Percentiles rank a stretch among this genome's conserved stretches.
Conservation (phyloP, 2,329 filamentous ascomycete species). For the Aspergillus hortae region DNA sequence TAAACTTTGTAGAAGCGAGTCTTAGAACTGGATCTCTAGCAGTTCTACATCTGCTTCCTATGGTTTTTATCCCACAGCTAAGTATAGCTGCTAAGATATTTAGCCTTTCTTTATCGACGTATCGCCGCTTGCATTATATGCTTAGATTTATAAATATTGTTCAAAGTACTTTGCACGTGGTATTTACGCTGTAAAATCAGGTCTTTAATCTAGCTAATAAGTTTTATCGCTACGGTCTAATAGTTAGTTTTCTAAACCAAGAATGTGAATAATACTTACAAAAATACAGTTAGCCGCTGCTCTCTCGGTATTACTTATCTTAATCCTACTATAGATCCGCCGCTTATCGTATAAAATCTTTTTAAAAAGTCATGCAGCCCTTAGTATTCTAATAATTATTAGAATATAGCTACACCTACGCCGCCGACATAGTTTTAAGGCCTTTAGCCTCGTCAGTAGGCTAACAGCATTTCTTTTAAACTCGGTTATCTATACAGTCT, state of each 20-base stretch:
- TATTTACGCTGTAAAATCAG: not conserved
- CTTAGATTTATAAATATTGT: not conserved
- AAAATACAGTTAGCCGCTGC: not conserved
- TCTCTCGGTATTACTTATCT: not conserved
- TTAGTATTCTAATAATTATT: not conserved
- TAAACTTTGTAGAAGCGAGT: too few relatives aligned
- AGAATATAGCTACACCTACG: not conserved
- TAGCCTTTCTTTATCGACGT: constrained; percentile 1
- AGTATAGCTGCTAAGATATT: not conserved
- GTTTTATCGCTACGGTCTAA: not conserved
- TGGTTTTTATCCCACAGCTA: not conserved
- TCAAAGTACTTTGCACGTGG: not conserved
- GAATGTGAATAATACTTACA: not conserved
- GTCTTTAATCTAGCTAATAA: not conserved
- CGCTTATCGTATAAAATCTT: constrained; percentile 1
- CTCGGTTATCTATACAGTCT: not conserved
- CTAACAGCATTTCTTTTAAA: not conserved
- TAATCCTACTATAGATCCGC: not conserved
- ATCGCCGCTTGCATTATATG: not conserved
- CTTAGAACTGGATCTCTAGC: too few relatives aligned
- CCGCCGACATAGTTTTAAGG: not conserved
- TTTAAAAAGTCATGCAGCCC: not conserved
- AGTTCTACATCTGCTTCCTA: not conserved
- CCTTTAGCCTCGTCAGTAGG: not conserved
- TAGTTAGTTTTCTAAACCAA: not conserved